phyloP scores from a whole-genome alignment of 2,329 filamentous ascomycete species.

The Exophiala sp. region DNA sequence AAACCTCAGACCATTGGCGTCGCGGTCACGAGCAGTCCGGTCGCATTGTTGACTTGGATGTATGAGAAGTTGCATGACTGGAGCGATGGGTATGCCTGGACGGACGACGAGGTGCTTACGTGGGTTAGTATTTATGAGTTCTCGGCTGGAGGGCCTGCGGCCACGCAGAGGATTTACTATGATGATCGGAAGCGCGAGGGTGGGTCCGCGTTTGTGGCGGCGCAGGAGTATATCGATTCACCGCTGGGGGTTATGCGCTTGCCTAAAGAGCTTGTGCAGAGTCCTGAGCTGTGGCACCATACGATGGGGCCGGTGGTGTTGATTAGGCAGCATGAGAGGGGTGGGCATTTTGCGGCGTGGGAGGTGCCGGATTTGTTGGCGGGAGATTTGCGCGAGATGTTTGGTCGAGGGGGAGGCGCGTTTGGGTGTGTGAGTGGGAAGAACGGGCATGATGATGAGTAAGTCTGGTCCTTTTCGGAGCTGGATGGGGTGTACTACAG shows the following conservation, averaged over 20 bases:
- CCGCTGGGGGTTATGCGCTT: conserved; percentile 53
- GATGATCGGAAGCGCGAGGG: conserved; percentile 49
- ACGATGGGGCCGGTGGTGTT: conserved; percentile 51
- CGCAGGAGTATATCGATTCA: conserved; percentile 33
- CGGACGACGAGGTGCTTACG: conserved; percentile 69
- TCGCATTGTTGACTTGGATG: conserved; percentile 71
- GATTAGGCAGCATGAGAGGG: conserved; percentile 42
- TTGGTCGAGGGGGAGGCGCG: conserved; percentile 40
- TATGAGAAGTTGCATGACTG: conserved; percentile 77
- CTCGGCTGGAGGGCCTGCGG: conserved; percentile 63
- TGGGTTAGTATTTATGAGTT: conserved; percentile 75
- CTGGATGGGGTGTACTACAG: too few relatives aligned
- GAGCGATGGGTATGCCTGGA: conserved; percentile 71
- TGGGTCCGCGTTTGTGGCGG: conserved; percentile 29
- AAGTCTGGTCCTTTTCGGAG: not conserved
- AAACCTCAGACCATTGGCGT: conserved; percentile 71
- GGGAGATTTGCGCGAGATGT: conserved; percentile 44
- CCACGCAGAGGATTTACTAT: conserved; percentile 68
- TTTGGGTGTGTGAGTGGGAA: conserved; percentile 34
- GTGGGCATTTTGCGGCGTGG: conserved; percentile 54
- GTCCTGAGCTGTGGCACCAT: conserved; percentile 49
- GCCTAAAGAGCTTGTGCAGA: conserved; percentile 48
- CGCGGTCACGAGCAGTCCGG: conserved; percentile 64
- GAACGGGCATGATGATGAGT: conserved; percentile 32
- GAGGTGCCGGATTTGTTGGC: conserved; percentile 47